Evolutionary conservation across 257 asterid genomes (phyloP).

Genomic region (Dorcoceras hygrometricum): DNA sequence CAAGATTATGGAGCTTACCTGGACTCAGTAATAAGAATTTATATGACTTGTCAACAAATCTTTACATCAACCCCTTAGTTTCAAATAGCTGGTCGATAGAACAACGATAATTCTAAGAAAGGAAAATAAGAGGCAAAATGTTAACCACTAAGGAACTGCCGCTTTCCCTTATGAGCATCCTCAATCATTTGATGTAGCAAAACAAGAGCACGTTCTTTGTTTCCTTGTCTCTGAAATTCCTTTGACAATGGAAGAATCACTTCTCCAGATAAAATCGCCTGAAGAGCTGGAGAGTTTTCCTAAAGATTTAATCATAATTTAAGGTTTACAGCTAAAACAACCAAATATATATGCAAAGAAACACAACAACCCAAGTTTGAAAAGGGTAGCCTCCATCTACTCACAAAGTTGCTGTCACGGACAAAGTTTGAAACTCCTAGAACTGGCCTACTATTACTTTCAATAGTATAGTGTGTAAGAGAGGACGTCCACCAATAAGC

Average conservation of each 20-base stretch:
- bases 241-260: conserved; percentile 49
- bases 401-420: not conserved
- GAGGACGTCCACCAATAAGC: not conserved
- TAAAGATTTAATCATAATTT: conserved; percentile 36
- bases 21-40: conserved; percentile 22
- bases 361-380: conserved; percentile 16
- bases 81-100: conserved; percentile 13
- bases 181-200: conserved; percentile 98
- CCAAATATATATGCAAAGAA: conserved; percentile 11
- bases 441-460: conserved; percentile 5
- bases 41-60: conserved; percentile 22
- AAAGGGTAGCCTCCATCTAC: conserved; percentile 14
- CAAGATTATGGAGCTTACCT: conserved; percentile 97
- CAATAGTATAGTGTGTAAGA: not conserved
- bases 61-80: conserved; percentile 16
- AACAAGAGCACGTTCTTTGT: conserved; percentile 92
- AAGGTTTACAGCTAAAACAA: conserved; percentile 24
- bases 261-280: conserved; percentile 81
- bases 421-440: conserved; percentile 13
- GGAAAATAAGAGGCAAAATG: conserved; percentile 18
- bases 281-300: conserved; percentile 83
- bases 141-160: conserved; percentile 93
- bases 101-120: conserved; percentile 19
- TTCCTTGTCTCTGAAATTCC: conserved; percentile 73
- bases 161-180: conserved; percentile 96